Evolutionary conservation across 2,329 filamentous ascomycete genomes (phyloP).

Genomic region (Apiospora rasikravindrae): DNA sequence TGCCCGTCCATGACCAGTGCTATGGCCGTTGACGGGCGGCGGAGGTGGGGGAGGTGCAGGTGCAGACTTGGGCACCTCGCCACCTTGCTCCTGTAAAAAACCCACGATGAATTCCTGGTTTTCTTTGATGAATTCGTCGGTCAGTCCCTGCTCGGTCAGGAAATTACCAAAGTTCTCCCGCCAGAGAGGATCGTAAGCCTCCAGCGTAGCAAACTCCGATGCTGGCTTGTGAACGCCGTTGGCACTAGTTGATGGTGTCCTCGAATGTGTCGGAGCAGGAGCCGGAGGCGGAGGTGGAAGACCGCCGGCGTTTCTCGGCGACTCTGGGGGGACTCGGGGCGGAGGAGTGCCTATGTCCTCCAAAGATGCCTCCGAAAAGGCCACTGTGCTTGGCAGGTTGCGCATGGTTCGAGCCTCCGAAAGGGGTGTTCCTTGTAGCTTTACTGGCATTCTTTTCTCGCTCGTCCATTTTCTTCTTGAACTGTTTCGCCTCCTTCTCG

Average conservation of each 20-base stretch:
- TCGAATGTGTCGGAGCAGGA: constrained; percentile 41
- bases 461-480: constrained; percentile 97
- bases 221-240: constrained; percentile 48
- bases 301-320: constrained; percentile 45
- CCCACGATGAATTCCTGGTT: constrained; percentile 73
- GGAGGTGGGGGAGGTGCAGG: constrained; percentile 45
- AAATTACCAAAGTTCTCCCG: constrained; percentile 70
- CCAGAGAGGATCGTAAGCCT: constrained; percentile 69
- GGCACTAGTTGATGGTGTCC: constrained; percentile 49
- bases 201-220: constrained; percentile 66
- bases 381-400: constrained; percentile 50
- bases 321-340: constrained; percentile 62
- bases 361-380: constrained; percentile 66
- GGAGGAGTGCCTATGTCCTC: constrained; percentile 64
- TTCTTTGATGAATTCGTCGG: constrained; percentile 69
- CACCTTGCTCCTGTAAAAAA: constrained; percentile 64
- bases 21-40: constrained; percentile 33
- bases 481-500: constrained; percentile 96
- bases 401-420: constrained; percentile 57
- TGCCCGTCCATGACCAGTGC: constrained; percentile 28
- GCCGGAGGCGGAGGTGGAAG: constrained; percentile 37
- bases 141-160: constrained; percentile 65
- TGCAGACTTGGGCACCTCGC: constrained; percentile 42
- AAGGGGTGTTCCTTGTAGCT: constrained; percentile 79
- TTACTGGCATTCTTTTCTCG: constrained; percentile 95